phyloP scores from a whole-genome alignment of 371 early-diverging fungal genomes.

The Zopfochytrium polystomum region DNA sequence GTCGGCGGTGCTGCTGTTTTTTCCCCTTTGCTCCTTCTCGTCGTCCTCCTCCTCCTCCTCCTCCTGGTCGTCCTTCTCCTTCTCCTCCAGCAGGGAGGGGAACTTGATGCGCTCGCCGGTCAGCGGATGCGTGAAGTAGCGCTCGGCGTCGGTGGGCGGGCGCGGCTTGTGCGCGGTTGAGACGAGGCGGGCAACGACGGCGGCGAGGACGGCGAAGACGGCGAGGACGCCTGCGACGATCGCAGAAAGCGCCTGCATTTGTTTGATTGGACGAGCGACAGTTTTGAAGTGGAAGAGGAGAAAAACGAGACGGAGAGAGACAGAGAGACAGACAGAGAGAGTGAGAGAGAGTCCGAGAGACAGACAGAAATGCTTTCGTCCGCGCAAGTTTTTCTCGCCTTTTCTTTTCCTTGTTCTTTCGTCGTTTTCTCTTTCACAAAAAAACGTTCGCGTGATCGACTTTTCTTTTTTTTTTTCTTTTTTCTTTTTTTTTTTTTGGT shows the following conservation, averaged over 20 bases:
- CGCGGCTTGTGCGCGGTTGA: slow-evolving; percentile 58
- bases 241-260: not conserved
- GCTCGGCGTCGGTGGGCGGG: slow-evolving; percentile 52
- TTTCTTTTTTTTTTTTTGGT: no score
- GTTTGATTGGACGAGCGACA: not conserved
- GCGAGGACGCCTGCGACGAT: slow-evolving; percentile 11
- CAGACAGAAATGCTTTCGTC: not conserved
- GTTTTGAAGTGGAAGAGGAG: not conserved
- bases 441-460: not conserved
- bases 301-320: not conserved
- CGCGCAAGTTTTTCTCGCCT: no score
- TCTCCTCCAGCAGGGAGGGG: slow-evolving; percentile 25
- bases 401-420: slow-evolving; percentile 3
- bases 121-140: slow-evolving; percentile 46
- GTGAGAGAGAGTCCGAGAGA: not conserved
- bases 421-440: not conserved
- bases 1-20: slow-evolving; percentile 7
- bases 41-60: not conserved
- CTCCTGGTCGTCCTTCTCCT: no score
- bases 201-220: slow-evolving; percentile 1
- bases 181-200: slow-evolving; percentile 42
- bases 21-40: not conserved
- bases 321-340: not conserved
- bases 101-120: slow-evolving; percentile 21
- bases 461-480: not conserved